These are phyloP conservation scores for Xylariaceae sp. DNA, from an alignment of 2,329 filamentous ascomycete species.

Conservation along the genomic window DNA sequence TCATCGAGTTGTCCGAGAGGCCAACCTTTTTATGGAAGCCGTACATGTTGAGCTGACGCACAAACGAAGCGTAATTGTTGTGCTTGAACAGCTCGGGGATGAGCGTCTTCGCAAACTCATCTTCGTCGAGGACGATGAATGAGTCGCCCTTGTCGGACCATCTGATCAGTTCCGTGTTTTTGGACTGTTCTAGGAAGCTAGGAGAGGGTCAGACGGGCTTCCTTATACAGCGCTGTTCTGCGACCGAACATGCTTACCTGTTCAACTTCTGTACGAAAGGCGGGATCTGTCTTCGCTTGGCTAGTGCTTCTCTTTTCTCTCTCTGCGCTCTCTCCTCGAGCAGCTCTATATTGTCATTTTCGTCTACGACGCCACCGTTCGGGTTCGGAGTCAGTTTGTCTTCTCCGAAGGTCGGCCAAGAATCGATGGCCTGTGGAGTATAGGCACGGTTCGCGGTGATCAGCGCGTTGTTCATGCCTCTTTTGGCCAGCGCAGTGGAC, in stretches of 20 bases:
- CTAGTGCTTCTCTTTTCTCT: conserved; percentile 80
- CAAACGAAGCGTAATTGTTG: conserved; percentile 96
- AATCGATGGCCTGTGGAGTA: conserved; percentile 22
- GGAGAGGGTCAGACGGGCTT: conserved; percentile 1
- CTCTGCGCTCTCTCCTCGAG: conserved; percentile 72
- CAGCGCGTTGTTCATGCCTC: conserved; percentile 43
- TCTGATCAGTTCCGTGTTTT: conserved; percentile 89
- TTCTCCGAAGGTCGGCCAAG: conserved; percentile 33
- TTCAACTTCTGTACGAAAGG: conserved; percentile 97
- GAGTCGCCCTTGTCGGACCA: conserved; percentile 97
- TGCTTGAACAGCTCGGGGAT: conserved; percentile 98
- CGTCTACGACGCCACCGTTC: conserved; percentile 31
- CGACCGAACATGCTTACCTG: conserved; percentile 54
- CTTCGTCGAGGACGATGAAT: conserved; percentile 93
- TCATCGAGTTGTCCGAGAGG: conserved; percentile 94
- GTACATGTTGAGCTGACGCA: conserved; percentile 93
- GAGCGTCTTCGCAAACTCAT: conserved; percentile 95
- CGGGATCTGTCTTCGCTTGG: conserved; percentile 90
- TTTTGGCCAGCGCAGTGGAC: conserved; percentile 45
- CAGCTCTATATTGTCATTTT: conserved; percentile 67
- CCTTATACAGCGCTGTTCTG: background rate
- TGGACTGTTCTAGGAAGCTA: conserved; percentile 87
- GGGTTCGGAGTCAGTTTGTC: conserved; percentile 35
- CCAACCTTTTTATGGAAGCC: conserved; percentile 96
- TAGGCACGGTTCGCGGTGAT: conserved; percentile 27